Evolutionary conservation across 441 rosid genomes (phyloP).

Genomic region (Metrosideros polymorpha): DNA sequence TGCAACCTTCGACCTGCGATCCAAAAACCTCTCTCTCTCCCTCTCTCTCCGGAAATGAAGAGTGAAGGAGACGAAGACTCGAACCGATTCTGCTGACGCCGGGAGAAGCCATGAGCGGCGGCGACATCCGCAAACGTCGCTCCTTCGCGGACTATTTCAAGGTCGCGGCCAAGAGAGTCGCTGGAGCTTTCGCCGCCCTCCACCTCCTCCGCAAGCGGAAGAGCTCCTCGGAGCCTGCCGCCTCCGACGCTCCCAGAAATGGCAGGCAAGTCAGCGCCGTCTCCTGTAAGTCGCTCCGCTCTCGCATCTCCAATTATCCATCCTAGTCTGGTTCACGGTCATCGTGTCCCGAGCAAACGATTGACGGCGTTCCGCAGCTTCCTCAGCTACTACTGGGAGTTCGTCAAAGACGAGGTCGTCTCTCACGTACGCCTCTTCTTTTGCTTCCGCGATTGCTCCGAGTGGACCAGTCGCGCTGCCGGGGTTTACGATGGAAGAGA

Average conservation of each 20-base stretch:
- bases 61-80: neutral
- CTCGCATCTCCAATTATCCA: neutral
- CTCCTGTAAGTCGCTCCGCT: slow-evolving; percentile 43
- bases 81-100: neutral
- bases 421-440: slow-evolving; percentile 28
- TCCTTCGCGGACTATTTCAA: slow-evolving; percentile 18
- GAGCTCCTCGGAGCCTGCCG: slow-evolving; percentile 5
- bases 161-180: slow-evolving; percentile 37
- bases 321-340: slow-evolving; percentile 20
- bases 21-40: neutral
- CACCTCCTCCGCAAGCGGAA: slow-evolving; percentile 16
- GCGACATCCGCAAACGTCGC: neutral
- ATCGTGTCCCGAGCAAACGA: neutral
- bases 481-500: slow-evolving; percentile 47
- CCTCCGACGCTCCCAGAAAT: neutral
- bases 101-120: neutral
- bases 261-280: slow-evolving; percentile 13
- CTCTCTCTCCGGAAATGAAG: neutral
- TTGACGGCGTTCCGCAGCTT: slow-evolving; percentile 25
- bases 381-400: slow-evolving; percentile 31
- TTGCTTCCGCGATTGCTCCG: slow-evolving; percentile 18
- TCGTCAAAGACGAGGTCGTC: slow-evolving; percentile 25
- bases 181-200: slow-evolving; percentile 22
- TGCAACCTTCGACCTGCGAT: neutral
- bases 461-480: slow-evolving; percentile 26